Percentiles rank a stretch among this genome's conserved stretches.
Conservation (phyloP, 345 rosid species). For the Murraya paniculata region DNA sequence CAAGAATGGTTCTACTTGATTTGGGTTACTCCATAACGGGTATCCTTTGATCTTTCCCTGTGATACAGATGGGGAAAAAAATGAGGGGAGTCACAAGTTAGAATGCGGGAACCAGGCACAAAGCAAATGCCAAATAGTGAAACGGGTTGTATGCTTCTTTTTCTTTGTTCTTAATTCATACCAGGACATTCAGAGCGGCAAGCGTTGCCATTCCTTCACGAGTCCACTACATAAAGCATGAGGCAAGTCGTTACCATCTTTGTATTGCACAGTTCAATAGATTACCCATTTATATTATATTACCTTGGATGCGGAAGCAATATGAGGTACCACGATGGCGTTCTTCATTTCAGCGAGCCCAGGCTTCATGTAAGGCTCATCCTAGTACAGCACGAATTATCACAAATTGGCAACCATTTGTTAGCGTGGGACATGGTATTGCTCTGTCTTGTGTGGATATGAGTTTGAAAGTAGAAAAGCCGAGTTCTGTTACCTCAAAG, state of each 20-base stretch:
- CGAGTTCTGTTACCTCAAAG: slow-evolving; percentile 59
- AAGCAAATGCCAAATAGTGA: neutral
- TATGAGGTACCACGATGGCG: slow-evolving; percentile 86
- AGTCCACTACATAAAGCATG: slow-evolving; percentile 67
- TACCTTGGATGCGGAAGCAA: slow-evolving; percentile 99
- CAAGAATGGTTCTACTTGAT: slow-evolving; percentile 76
- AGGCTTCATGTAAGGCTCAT: slow-evolving; percentile 97
- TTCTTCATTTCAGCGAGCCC: slow-evolving; percentile 95
- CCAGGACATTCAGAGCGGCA: slow-evolving; percentile 91
- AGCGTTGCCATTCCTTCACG: slow-evolving; percentile 99
- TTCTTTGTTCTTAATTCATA: slow-evolving; percentile 20
- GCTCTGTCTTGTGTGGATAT: neutral
- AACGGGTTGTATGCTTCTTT: neutral
- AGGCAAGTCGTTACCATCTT: neutral
- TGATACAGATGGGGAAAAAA: neutral
- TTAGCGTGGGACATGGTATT: neutral
- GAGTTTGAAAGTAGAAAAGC: neutral
- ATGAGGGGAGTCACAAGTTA: neutral
- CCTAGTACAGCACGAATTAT: slow-evolving; percentile 38
- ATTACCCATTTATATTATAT: neutral
- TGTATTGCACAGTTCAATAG: neutral
- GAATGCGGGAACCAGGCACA: neutral
- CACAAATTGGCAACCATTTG: neutral
- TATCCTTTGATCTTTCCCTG: slow-evolving; percentile 94
- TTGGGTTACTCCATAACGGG: slow-evolving; percentile 78